phyloP scores from a whole-genome alignment of 345 rosid species.

The Salix arbutifolia region DNA sequence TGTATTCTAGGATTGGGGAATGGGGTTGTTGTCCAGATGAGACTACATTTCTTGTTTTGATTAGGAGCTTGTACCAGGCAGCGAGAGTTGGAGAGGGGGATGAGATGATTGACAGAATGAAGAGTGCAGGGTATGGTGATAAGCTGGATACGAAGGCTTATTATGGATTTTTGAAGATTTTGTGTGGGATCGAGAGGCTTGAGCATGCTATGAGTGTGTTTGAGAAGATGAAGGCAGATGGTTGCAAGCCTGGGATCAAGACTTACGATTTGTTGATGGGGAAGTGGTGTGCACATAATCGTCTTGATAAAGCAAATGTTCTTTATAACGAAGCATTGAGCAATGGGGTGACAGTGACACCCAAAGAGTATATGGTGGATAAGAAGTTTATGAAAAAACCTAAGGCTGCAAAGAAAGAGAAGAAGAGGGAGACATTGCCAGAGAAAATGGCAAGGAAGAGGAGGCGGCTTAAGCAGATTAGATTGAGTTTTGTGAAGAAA shows the following conservation, averaged over 20 bases:
- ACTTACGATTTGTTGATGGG: slow-evolving; percentile 80
- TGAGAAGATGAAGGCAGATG: slow-evolving; percentile 72
- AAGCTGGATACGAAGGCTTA: slow-evolving; percentile 56
- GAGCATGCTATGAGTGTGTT: slow-evolving; percentile 86
- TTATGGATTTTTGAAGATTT: slow-evolving; percentile 65
- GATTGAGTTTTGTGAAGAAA: slow-evolving; percentile 87
- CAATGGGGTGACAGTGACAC: slow-evolving; percentile 63
- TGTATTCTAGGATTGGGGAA: slow-evolving; percentile 74
- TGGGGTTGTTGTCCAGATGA: slow-evolving; percentile 77
- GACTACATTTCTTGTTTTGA: slow-evolving; percentile 58
- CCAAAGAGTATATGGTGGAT: slow-evolving; percentile 66
- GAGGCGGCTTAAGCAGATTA: slow-evolving; percentile 72
- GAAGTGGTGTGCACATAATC: slow-evolving; percentile 64
- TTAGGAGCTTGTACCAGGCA: slow-evolving; percentile 78
- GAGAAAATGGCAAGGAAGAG: slow-evolving; percentile 94
- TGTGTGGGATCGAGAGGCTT: slow-evolving; percentile 94
- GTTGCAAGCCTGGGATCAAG: slow-evolving; percentile 69
- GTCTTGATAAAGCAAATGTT: slow-evolving; percentile 67
- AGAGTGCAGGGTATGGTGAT: slow-evolving; percentile 59
- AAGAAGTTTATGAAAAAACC: slow-evolving; percentile 59
- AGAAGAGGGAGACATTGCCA: slow-evolving; percentile 88
- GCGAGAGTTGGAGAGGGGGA: slow-evolving; percentile 91
- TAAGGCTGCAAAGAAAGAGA: slow-evolving; percentile 54
- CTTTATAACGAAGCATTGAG: slow-evolving; percentile 62
- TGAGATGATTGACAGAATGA: slow-evolving; percentile 88